These are phyloP conservation scores for Lentinus brumalis DNA, from an alignment of 768 basidiomycete species.

Conservation along the genomic window DNA sequence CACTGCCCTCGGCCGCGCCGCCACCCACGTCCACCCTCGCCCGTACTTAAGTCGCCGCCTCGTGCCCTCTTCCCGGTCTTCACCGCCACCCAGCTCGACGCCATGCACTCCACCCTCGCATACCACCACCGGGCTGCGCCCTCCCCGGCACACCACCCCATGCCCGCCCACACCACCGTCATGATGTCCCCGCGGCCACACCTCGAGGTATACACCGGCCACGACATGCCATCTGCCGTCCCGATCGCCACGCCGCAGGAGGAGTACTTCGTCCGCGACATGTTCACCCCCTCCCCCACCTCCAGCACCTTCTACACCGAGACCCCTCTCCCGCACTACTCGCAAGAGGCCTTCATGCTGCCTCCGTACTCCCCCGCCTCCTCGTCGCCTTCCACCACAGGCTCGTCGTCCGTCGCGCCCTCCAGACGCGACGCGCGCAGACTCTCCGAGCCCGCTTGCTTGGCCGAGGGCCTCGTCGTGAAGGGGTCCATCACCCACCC, in stretches of 20 bases:
- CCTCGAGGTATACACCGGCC: constrained; percentile 7
- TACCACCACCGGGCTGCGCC: not conserved
- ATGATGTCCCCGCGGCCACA: constrained; percentile 4
- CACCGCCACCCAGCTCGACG: not conserved
- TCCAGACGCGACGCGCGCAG: constrained; percentile 11
- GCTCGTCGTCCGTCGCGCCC: not conserved
- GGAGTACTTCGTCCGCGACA: constrained; percentile 13
- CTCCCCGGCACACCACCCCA: not conserved
- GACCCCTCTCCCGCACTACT: not conserved
- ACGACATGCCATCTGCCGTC: not conserved
- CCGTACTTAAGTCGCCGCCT: not conserved
- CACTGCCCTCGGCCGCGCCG: not conserved
- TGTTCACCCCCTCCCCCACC: constrained; percentile 14
- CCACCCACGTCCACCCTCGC: not conserved
- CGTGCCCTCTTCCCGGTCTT: not conserved
- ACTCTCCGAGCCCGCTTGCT: constrained; percentile 4
- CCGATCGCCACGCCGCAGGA: not conserved
- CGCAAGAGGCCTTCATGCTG: not conserved
- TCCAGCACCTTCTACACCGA: constrained; percentile 5
- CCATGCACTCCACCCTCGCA: not conserved
- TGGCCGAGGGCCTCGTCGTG: constrained; percentile 8
- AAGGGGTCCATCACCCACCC: constrained; percentile 53
- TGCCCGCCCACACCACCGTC: not conserved
- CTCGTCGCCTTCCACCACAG: not conserved
- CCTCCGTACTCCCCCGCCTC: not conserved